phyloP scores from a whole-genome alignment of 306 rosid species.

The Cucurbita argyrosperma region DNA sequence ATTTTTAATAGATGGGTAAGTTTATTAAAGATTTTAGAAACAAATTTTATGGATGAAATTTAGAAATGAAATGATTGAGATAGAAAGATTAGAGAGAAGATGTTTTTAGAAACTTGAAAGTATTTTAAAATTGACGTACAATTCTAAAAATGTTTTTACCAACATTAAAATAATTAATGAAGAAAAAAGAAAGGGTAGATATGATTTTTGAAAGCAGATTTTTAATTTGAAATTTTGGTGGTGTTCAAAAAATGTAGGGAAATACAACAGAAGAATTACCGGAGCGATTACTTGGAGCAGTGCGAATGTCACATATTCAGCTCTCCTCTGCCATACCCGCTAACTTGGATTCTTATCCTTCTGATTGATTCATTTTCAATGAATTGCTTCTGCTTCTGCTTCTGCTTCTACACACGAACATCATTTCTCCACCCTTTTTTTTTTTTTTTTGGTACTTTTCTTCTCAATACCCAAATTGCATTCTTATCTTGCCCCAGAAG shows the following conservation, averaged over 20 bases:
- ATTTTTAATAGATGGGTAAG: too few species aligned
- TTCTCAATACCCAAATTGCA: neutral
- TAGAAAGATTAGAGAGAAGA: too few species aligned
- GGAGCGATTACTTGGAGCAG: slow-evolving; percentile 89
- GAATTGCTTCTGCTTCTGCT: neutral
- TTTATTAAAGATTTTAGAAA: too few species aligned
- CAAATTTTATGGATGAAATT: too few species aligned
- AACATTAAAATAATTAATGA: too few species aligned
- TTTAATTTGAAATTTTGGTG: neutral
- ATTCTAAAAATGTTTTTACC: too few species aligned
- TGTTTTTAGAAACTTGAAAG: too few species aligned
- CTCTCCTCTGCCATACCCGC: slow-evolving; percentile 66
- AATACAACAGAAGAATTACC: slow-evolving; percentile 81
- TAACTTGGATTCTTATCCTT: slow-evolving; percentile 57
- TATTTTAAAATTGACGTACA: too few species aligned
- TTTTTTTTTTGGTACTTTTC: neutral
- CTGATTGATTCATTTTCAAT: neutral
- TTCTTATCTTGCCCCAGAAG: neutral
- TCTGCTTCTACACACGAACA: neutral
- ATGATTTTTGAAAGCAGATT: too few species aligned
- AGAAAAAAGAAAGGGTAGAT: too few species aligned
- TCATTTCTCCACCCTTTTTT: neutral
- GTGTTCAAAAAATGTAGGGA: slow-evolving; percentile 32
- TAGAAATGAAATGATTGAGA: too few species aligned
- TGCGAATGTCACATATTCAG: slow-evolving; percentile 75